Percentiles rank a stretch among this genome's conserved stretches.
Conservation (phyloP, 2,329 filamentous ascomycete species). For the Trichophyton equinum region DNA sequence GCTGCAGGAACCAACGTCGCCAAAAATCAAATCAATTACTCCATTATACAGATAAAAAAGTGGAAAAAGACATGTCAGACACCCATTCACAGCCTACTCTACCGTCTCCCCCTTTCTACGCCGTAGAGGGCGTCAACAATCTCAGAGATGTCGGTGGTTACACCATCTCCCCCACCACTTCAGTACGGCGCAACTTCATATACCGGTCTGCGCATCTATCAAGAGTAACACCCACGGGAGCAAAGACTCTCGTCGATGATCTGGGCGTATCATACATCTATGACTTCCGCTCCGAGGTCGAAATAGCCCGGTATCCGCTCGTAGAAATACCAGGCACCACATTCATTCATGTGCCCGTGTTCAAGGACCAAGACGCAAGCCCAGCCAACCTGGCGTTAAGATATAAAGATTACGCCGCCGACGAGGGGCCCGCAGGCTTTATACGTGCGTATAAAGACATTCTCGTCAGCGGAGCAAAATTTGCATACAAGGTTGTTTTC, state of each 20-base stretch:
- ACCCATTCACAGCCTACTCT: not conserved
- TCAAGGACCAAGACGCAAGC: slow-evolving; percentile 49
- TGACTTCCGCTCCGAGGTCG: slow-evolving; percentile 50
- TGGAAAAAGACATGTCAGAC: not conserved
- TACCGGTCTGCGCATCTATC: slow-evolving; percentile 61
- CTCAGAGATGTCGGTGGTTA: slow-evolving; percentile 57
- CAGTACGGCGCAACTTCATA: slow-evolving; percentile 43
- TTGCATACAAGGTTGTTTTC: slow-evolving; percentile 47
- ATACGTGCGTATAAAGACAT: slow-evolving; percentile 56
- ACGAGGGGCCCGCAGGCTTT: slow-evolving; percentile 49
- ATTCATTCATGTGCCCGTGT: slow-evolving; percentile 53
- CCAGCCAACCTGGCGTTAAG: slow-evolving; percentile 52
- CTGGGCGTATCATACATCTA: slow-evolving; percentile 54
- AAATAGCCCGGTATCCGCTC: slow-evolving; percentile 30
- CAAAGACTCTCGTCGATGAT: slow-evolving; percentile 36
- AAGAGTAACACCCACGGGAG: slow-evolving; percentile 42
- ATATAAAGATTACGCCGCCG: slow-evolving; percentile 47
- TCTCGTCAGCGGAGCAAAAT: slow-evolving; percentile 49
- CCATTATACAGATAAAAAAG: not conserved
- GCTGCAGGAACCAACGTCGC: not conserved
- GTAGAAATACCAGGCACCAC: slow-evolving; percentile 40
- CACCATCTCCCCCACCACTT: slow-evolving; percentile 26
- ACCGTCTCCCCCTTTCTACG: slow-evolving; percentile 14
- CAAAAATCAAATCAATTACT: not conserved
- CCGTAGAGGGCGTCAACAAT: slow-evolving; percentile 49